Evolutionary conservation across 176 grass and related monocot species (phyloP).

Genomic region (Paspalum vaginatum): DNA sequence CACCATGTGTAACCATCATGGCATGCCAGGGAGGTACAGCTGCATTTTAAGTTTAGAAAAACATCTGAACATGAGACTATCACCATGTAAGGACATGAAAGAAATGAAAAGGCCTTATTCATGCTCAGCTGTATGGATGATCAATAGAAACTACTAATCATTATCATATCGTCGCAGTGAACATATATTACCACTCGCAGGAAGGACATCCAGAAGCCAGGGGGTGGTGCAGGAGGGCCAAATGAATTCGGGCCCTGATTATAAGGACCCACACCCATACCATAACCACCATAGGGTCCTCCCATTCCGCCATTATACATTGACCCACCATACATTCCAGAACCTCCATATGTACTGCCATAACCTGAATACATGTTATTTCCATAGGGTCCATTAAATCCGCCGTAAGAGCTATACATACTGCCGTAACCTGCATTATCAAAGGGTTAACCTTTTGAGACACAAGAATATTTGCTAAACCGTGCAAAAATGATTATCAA

Average conservation of each 20-base stretch:
- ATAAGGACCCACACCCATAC: conserved; percentile 64
- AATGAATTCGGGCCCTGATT: conserved; percentile 78
- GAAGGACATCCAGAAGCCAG: conserved; percentile 86
- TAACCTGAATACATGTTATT: conserved; percentile 79
- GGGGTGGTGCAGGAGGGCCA: conserved; percentile 67
- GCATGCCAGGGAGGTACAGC: background rate
- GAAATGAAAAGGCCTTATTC: background rate
- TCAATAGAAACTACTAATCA: conserved; percentile 20
- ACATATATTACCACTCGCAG: conserved; percentile 70
- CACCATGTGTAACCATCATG: background rate
- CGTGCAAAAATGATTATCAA: background rate
- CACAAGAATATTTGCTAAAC: conserved; percentile 3
- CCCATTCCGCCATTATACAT: conserved; percentile 51
- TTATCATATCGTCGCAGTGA: conserved; percentile 2
- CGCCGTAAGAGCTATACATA: conserved; percentile 68
- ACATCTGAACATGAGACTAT: background rate
- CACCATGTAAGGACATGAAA: background rate
- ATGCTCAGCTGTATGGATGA: background rate
- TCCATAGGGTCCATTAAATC: conserved; percentile 61
- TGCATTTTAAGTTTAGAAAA: conserved; percentile 12
- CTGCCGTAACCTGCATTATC: conserved; percentile 72
- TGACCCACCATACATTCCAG: conserved; percentile 61
- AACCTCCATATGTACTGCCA: conserved; percentile 42
- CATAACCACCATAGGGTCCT: conserved; percentile 58
- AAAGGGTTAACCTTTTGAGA: background rate